Evolutionary conservation across 2,329 filamentous ascomycete genomes (phyloP), one percentile per base, ranked within the genome.

Genomic region (Exophiala phaeomuriformis): DNA sequence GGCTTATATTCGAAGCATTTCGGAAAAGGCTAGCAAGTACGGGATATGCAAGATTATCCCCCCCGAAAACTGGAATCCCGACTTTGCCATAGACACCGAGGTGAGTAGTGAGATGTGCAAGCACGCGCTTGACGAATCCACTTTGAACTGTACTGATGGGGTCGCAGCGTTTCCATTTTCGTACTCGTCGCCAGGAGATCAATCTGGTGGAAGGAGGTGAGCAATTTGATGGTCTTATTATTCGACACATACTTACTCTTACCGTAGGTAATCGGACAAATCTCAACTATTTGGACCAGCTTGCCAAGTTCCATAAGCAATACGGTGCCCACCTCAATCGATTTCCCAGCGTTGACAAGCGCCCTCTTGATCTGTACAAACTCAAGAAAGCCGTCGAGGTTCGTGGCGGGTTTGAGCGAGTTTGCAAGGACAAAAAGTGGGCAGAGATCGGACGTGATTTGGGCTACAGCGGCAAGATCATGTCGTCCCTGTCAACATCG

Each of bases 381-480:
- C 75, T 98, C 55, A 97, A 97, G 70, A 97, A 97, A 68, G 91
- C 91, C 0, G 93, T 98, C 35, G 93, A 97, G 67, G 85, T 88
- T 31, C 83, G 93, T 58, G 93, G 93, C 44, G 93, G 93, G 2
- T 98, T 98, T 64, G 90, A 96, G 51, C 88, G 88, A 66, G 93
- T 98, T 42, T 98, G 93, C 78, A 96, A 95, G 71, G 44, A 85
- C 52, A 98, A 98, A 73, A 97, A 97, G 74, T 98, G 93, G 93
- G 93, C 93, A 10, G 93, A 98, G 70, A 97, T 98, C 63, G 93
- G 93, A 33, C 84, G 93, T 65, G 93, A 97, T 68, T 75, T 98
- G 45, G 93, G 93, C 51, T 98, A 98, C 71, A 97, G 91, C 67
- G 93, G 93, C 67, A 98, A 98, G 75, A 98, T 98, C 59, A 98